Conservation (phyloP, 495 filamentous ascomycete species). For the Paragyromitra xinjiangensis region DNA sequence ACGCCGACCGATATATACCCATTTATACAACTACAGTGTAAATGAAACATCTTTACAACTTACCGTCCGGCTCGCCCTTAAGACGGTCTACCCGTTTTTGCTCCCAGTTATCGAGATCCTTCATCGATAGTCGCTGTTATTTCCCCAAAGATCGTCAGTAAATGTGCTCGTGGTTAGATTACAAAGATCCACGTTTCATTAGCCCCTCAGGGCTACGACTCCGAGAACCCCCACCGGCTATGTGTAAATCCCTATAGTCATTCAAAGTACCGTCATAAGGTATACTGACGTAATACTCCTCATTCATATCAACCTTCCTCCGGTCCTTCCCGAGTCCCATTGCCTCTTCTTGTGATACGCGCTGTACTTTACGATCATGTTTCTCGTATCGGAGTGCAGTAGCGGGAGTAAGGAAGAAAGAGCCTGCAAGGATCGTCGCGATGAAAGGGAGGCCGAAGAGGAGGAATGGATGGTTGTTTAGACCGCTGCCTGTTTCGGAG, state of each 20-base stretch:
- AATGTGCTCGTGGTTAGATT: background rate
- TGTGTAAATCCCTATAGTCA: background rate
- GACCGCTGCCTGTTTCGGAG: slow-evolving; percentile 16
- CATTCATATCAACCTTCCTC: slow-evolving; percentile 77
- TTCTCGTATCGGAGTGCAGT: slow-evolving; percentile 92
- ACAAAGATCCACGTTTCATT: background rate
- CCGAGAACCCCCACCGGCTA: background rate
- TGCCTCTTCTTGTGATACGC: slow-evolving; percentile 82
- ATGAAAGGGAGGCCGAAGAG: slow-evolving; percentile 97
- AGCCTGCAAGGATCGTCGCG: slow-evolving; percentile 87
- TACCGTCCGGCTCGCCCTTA: slow-evolving; percentile 86
- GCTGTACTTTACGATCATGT: slow-evolving; percentile 84
- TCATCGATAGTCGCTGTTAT: slow-evolving; percentile 79
- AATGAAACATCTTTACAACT: slow-evolving; percentile 63
- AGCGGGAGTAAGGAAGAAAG: slow-evolving; percentile 92
- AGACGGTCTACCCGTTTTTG: slow-evolving; percentile 90
- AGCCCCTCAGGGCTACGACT: background rate
- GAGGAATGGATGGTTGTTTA: slow-evolving; percentile 77
- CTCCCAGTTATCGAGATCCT: slow-evolving; percentile 96
- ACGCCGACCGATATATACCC: slow-evolving; percentile 22
- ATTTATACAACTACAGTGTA: slow-evolving; percentile 14
- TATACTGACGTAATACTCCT: slow-evolving; percentile 90
- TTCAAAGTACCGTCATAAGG: background rate
- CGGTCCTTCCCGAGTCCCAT: slow-evolving; percentile 77
- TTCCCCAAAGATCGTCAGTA: slow-evolving; percentile 24